These are phyloP conservation scores for Capsicum chinense DNA, from an alignment of 257 asterid species.

Conservation along the genomic window DNA sequence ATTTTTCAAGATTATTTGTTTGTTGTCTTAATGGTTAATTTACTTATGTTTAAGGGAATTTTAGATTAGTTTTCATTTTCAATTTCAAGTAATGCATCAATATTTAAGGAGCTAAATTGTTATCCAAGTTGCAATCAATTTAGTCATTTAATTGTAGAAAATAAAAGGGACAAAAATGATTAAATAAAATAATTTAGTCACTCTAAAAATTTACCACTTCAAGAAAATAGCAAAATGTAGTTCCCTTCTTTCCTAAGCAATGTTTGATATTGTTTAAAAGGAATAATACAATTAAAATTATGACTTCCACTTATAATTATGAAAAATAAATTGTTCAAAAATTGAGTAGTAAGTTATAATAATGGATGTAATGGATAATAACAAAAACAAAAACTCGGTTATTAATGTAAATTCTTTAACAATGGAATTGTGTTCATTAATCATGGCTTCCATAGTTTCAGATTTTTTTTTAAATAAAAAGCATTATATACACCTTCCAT, in stretches of 20 bases:
- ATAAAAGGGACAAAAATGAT: neutral
- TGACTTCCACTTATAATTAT: neutral
- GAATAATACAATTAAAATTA: neutral
- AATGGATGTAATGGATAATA: neutral
- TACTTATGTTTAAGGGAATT: neutral
- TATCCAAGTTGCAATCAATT: slow-evolving; percentile 16
- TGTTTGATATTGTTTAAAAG: neutral
- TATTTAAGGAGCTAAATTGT: slow-evolving; percentile 10
- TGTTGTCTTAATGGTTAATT: neutral
- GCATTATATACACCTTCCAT: neutral
- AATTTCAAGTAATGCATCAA: slow-evolving; percentile 19
- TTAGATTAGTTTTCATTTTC: slow-evolving; percentile 20
- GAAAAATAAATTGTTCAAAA: neutral
- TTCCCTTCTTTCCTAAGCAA: neutral
- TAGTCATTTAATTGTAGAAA: neutral
- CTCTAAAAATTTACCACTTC: neutral
- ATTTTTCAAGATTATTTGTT: neutral
- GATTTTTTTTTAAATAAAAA: too few relatives aligned
- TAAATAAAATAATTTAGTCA: neutral
- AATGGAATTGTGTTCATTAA: neutral
- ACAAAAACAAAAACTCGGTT: neutral
- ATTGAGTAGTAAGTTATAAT: neutral
- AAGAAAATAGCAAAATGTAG: neutral
- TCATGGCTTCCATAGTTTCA: neutral
- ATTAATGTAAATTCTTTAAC: too few relatives aligned